Percentiles rank a stretch among this genome's conserved stretches.
phyloP scores from a whole-genome alignment of 2,329 filamentous ascomycete species.

The Fusarium sp. region DNA sequence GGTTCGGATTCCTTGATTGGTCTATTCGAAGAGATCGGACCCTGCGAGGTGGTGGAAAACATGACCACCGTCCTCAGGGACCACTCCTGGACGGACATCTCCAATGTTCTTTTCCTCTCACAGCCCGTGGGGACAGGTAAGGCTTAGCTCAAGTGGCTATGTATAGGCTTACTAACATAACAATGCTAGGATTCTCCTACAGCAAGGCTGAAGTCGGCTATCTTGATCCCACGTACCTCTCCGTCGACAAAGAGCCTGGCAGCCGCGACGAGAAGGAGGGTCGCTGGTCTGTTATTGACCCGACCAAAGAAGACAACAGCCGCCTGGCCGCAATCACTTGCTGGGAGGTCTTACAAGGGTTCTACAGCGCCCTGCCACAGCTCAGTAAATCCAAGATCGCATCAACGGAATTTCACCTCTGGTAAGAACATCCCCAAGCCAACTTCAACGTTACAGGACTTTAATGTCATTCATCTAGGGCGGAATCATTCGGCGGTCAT shows the following conservation, averaged over 20 bases:
- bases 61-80: conserved; percentile 10
- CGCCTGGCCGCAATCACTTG: conserved; percentile 14
- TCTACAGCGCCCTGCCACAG: conserved; percentile 16
- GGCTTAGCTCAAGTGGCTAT: accelerated
- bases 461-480: background rate
- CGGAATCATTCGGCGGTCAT: conserved; percentile 22
- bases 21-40: conserved; percentile 23
- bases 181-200: conserved; percentile 8
- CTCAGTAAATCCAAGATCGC: conserved; percentile 9
- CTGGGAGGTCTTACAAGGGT: conserved; percentile 26
- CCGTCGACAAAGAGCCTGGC: conserved; percentile 11
- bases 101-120: conserved; percentile 21
- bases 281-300: conserved; percentile 14
- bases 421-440: background rate
- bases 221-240: conserved; percentile 18
- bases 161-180: background rate
- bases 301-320: conserved; percentile 14
- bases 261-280: conserved; percentile 1
- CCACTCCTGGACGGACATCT: conserved; percentile 23
- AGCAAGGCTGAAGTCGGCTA: conserved; percentile 14
- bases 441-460: accelerated
- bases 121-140: conserved; percentile 25
- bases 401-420: conserved; percentile 20
- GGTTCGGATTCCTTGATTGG: conserved; percentile 52
- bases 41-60: conserved; percentile 22